A percentile compares a stretch with the other conserved stretches of the same genome.
Conservation (phyloP, 495 filamentous ascomycete species). For the Cercophora scortea region DNA sequence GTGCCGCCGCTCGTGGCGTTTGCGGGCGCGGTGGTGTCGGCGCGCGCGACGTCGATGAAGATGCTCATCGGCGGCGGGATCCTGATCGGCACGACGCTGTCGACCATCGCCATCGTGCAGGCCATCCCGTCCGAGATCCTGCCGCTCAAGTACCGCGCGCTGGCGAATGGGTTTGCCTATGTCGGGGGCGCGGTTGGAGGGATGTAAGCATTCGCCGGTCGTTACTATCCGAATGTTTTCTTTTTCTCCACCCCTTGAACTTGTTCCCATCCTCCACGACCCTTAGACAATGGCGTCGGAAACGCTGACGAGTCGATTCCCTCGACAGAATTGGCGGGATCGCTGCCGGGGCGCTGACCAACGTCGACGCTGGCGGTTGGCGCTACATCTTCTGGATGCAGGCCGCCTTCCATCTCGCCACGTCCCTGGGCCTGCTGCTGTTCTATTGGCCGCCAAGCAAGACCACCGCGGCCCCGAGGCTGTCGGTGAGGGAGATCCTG, state of each 20-base stretch:
- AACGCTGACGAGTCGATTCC: not conserved
- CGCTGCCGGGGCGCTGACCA: slow-evolving; percentile 45
- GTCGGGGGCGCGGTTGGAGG: slow-evolving; percentile 42
- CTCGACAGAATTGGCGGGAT: slow-evolving; percentile 32
- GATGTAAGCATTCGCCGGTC: slow-evolving; percentile 23
- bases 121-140: slow-evolving; percentile 48
- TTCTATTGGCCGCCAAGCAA: slow-evolving; percentile 45
- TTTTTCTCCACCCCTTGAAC: too few species aligned
- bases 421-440: slow-evolving; percentile 36
- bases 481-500: slow-evolving; percentile 32
- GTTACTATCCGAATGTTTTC: not conserved
- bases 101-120: slow-evolving; percentile 46
- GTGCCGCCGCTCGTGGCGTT: slow-evolving; percentile 45
- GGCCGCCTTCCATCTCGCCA: slow-evolving; percentile 42
- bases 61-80: slow-evolving; percentile 50
- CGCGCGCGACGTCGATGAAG: slow-evolving; percentile 45
- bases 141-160: slow-evolving; percentile 44
- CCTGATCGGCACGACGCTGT: slow-evolving; percentile 43
- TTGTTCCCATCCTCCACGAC: too few species aligned
- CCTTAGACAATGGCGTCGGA: too few species aligned
- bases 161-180: slow-evolving; percentile 45
- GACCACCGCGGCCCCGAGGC: slow-evolving; percentile 30
- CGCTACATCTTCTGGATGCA: slow-evolving; percentile 53
- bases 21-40: slow-evolving; percentile 43
- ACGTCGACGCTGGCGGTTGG: slow-evolving; percentile 38